Evolutionary conservation across 148 eudicot species (phyloP), one percentile per base, ranked within the genome.

Genomic region (Diospyros lotus): DNA sequence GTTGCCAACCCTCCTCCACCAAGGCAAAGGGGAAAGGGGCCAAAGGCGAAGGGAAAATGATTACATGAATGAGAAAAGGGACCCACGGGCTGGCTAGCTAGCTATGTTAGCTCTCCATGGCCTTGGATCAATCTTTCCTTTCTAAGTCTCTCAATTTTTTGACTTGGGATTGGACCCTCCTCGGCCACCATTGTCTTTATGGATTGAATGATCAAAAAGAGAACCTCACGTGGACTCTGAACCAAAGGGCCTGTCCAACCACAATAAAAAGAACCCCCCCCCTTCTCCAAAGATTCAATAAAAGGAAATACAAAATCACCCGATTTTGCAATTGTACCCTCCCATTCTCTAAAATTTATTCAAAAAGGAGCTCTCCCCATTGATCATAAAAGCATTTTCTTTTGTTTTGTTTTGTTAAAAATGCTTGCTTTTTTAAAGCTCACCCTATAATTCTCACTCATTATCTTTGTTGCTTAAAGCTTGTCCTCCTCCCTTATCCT

Each of bases 171-270:
- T 64, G 66, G 76, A 64, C 80, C 80, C 73, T 66, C 68, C 64
- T 58, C 15, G 61, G 72, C 73, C 86, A 85, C 83, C 84, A 75
- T 74, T 82, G 91, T 88, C 88, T 79, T 80, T 75, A 80, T 88
- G 87, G 87, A 82, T 83, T 85, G 85, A 80, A 88, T 83, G 89
- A 83, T 81, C 28, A 79, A 81, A 83, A 80, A 83, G 85, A 87
- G 87, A 87, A 85, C 86, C 91, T 86, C 91, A 88, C 91, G 91
- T 88, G 91, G 91, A 85, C n/a, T 86, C 91, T 88, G 89, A 84
- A 84, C 84, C 86, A 88, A 83, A 78, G 83, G 76, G 5, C 4
- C 86, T 84, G 86, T 80, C 81, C 85, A 81, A 78, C 85, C 89
- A 86, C 89, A 85, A 77, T 87, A 75, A 74, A 74, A 40, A 59